Base-by-base conservation (phyloP, 2,329 filamentous ascomycete genomes). In the Stachybotrys elegans region DNA sequence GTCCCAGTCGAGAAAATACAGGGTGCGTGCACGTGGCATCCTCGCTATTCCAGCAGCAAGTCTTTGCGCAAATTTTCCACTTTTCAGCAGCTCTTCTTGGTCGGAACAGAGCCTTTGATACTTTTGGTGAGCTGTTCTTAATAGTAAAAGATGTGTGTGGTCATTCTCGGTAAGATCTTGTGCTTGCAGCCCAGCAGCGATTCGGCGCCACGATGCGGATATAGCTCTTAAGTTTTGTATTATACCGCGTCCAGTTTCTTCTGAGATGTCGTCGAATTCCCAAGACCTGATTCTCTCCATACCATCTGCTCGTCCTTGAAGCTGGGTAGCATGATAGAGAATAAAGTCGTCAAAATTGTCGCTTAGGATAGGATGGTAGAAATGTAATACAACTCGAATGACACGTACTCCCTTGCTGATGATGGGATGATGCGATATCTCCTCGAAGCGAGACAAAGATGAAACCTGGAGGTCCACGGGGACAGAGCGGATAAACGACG, bases 101-200 rank as follows among this genome's bases (percentile, higher is more conserved):
- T 41, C 39, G 17, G 23, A 41, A 41, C 16, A 41, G 39, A 41
- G 39, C 39, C 39, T 41, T 17, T 41, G 39, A 31, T 41, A 41
- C 23, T 41, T 19, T 41, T 41, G 22, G 21, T 41, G 39, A 41
- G 39, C 23, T 31, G 11, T 31, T 41, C 23, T 41, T 23, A 41
- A 31, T 12, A 41, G 25, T 19, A 41, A 7, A 19, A 41, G 25
- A 41, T 41, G 39, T 16, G 16, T n/a, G 7, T 41, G 22, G 19
- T 41, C 39, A 7, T 41, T 23, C 23, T 34, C 31, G 6, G 22
- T 29, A 27, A 23, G 22, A 27, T 19, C n/a, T 40, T 40, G 22
- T 19, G 39, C n/a, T 41, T 41, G 39, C 21, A 19, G 29, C 16
- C 17, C 39, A 25, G 39, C 17, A n/a, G 14, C 22, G 22, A 40